Evolutionary conservation across 2,329 filamentous ascomycete genomes (phyloP).

Genomic region (Amphichorda felina): DNA sequence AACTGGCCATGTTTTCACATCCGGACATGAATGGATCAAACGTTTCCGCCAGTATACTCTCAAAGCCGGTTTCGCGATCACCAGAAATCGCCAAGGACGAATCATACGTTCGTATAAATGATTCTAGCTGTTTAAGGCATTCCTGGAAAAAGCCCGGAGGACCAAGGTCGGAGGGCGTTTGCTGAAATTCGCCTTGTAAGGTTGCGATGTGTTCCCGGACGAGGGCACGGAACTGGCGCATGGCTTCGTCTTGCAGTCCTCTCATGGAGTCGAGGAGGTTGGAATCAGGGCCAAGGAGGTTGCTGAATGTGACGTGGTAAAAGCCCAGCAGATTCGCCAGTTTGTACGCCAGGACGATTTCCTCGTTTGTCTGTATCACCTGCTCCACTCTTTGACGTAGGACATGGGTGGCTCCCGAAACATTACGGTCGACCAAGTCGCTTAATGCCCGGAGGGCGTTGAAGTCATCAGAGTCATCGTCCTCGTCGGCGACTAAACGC

Average conservation of each 20-base stretch:
- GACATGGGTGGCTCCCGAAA: constrained; percentile 70
- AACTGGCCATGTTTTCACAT: constrained; percentile 57
- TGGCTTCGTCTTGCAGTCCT: constrained; percentile 61
- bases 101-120: constrained; percentile 79
- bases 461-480: constrained; percentile 45
- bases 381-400: constrained; percentile 85
- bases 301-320: constrained; percentile 76
- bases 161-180: constrained; percentile 59
- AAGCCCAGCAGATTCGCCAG: constrained; percentile 82
- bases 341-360: constrained; percentile 79
- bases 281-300: constrained; percentile 60
- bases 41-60: constrained; percentile 62
- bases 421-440: constrained; percentile 75
- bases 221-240: constrained; percentile 71
- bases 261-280: constrained; percentile 57
- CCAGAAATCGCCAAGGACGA: constrained; percentile 56
- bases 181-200: constrained; percentile 60
- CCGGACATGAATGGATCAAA: constrained; percentile 76
- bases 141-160: constrained; percentile 73
- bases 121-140: constrained; percentile 63
- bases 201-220: constrained; percentile 71
- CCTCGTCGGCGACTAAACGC: constrained; percentile 52
- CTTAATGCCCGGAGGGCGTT: constrained; percentile 74
- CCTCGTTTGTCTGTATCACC: constrained; percentile 84
- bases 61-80: constrained; percentile 56